Evolutionary conservation across 139 green algal genomes (phyloP), one percentile per base, ranked within the genome.

Genomic region (Trebouxia sp.): DNA sequence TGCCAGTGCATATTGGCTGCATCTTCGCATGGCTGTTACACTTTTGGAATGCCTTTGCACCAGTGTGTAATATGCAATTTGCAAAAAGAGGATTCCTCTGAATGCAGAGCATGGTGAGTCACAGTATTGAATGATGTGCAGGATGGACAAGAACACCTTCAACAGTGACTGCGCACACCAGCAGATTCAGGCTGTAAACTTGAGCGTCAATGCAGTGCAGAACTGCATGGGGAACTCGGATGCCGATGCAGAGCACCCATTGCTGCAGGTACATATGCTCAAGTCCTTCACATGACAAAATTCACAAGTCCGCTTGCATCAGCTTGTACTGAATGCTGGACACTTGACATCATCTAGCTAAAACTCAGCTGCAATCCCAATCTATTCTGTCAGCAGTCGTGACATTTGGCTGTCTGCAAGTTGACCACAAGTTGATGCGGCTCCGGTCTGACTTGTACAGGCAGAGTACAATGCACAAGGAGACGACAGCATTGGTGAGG

Each of bases 161-260:
- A 22, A 77, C 69, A 53, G n/a, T 39, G 9, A 47, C 26, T 94
- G 91, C 65, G 84, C 90, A 8, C 58, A 90, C 37, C 53, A 75
- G 37, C 48, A 88, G 50, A 50, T 95, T 30, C 26, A 76, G 15
- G 55, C 55, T 0, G 26, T 42, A 14, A 88, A 84, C 11, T 37
- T 93, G 15, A 84, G 90, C 43, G 38, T 82, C 0, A 17, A 32
- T n/a, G 75, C 50, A 0, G 70, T 94, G 5, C 39, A 82, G 10
- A 53, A 72, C 6, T 95, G 91, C 83, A 84, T 95, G 79, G 88
- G 86, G 1, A 80, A 88, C 53, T 65, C 77, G 9, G 76, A 79
- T 45, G 39, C 38, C 8, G 89, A 93, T 55, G 41, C 15, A 38
- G 66, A 81, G 0, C 85, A 89, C 72, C 17, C 55, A 7, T 1